Percentiles rank a stretch among this genome's conserved stretches.
Conservation (phyloP, 2,329 filamentous ascomycete genomes). For the Arthrobotrys musiformis region DNA sequence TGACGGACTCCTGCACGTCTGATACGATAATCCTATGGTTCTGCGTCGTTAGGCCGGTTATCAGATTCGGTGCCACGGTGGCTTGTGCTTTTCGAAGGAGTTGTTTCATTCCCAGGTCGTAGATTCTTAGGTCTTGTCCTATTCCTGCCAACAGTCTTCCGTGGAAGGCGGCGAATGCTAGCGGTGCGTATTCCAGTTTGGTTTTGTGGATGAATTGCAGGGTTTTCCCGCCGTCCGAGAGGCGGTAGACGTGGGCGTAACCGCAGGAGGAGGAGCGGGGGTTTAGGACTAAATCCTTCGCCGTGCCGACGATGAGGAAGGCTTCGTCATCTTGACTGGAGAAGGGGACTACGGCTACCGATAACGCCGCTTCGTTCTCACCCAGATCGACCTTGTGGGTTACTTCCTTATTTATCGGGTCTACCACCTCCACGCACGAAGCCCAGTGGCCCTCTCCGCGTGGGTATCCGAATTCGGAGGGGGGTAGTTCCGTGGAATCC, state of each 20-base stretch:
- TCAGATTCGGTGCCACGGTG: slow-evolving; percentile 80
- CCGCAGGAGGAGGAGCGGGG: slow-evolving; percentile 80
- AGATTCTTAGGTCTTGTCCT: slow-evolving; percentile 82
- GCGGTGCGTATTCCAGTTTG: slow-evolving; percentile 85
- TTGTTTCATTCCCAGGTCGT: slow-evolving; percentile 92
- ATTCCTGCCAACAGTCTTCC: slow-evolving; percentile 88
- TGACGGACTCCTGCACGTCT: slow-evolving; percentile 91
- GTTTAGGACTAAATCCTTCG: slow-evolving; percentile 84
- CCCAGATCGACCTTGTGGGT: slow-evolving; percentile 82
- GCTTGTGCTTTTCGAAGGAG: slow-evolving; percentile 91
- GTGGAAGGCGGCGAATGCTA: slow-evolving; percentile 92
- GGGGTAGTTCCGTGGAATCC: slow-evolving; percentile 74
- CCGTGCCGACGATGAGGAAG: slow-evolving; percentile 94
- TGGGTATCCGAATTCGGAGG: slow-evolving; percentile 89
- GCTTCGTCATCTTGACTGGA: slow-evolving; percentile 86
- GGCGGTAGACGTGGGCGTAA: slow-evolving; percentile 91
- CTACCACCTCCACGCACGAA: slow-evolving; percentile 91
- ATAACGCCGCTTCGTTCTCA: slow-evolving; percentile 91
- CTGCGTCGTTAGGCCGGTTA: slow-evolving; percentile 88
- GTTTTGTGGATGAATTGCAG: slow-evolving; percentile 98
- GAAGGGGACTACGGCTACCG: slow-evolving; percentile 84
- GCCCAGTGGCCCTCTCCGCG: slow-evolving; percentile 88
- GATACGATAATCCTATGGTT: slow-evolving; percentile 91
- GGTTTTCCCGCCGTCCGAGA: slow-evolving; percentile 84
- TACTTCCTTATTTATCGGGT: slow-evolving; percentile 81